Base-by-base conservation (phyloP, 768 basidiomycete species). In the Trametes maxima region DNA sequence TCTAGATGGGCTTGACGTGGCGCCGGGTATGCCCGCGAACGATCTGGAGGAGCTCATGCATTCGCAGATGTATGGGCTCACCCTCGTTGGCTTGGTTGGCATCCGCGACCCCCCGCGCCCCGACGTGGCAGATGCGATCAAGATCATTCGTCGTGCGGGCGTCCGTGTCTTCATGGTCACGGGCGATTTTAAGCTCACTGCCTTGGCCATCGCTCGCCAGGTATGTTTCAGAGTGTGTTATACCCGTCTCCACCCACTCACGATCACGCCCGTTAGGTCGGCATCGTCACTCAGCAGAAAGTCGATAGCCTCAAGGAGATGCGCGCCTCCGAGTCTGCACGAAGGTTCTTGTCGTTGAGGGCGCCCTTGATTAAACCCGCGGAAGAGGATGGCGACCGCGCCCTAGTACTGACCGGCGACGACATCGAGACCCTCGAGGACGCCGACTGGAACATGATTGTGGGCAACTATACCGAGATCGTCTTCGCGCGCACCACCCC, bases 91-190 rank as follows among this genome's bases (percentile, higher is more conserved):
- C 1, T 77, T 87, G 21, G 76, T 86, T n/a, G 84, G 82, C 0
- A 71, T 88, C 46, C 79, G 84, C 37, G 87, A 88, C 59, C 86
- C 87, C 0, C 80, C 85, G 6, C 78, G 82, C 25, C 75, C 74
- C 17, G 86, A 87, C 64, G 83, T 83, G 24, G 74, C 76, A 21
- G 79, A 83, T 21, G 82, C 82, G 1, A 79, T 84, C 19, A 75
- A 76, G 7, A 67, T 76, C n/a, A 81, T 81, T 63, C 79, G 84
- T 24, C 67, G 78, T 14, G 87, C 86, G 8, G 85, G 85, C 5
- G 82, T 87, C 48, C 78, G 86, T 12, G 83, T 87, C 67, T 81
- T 82, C 66, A 84, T 89, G 76, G 84, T 88, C 57, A 83, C 83
- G 11, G 81, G 81, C 74, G 82, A 90, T 75, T 75, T 87, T 69